phyloP scores from a whole-genome alignment of 2,329 filamentous ascomycete genomes.

The Pseudogymnoascus sp. region DNA sequence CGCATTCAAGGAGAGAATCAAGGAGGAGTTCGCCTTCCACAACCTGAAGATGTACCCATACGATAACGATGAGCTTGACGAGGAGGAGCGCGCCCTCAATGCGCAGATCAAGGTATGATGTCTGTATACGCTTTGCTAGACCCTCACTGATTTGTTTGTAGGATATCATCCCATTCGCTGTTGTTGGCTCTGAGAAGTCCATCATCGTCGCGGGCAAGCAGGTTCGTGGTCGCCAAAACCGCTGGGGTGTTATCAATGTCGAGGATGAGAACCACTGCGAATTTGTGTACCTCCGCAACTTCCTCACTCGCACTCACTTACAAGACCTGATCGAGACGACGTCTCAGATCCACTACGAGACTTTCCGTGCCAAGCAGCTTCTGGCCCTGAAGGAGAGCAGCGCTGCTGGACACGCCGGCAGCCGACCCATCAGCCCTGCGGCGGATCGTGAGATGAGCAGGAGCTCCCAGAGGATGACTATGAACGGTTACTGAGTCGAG shows the following conservation, averaged over 20 bases:
- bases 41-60: constrained; percentile 99
- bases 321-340: constrained; percentile 99
- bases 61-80: constrained; percentile 97
- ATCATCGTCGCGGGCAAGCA: constrained; percentile 97
- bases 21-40: constrained; percentile 99
- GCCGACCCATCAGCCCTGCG: constrained; percentile 89
- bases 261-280: constrained; percentile 99
- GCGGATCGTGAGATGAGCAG: constrained; percentile 95
- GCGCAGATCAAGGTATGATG: constrained; percentile 83
- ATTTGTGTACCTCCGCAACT: constrained; percentile 97
- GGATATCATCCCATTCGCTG: constrained; percentile 93
- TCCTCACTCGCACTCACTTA: constrained; percentile 94
- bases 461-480: constrained; percentile 93
- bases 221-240: constrained; percentile 95
- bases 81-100: constrained; percentile 91
- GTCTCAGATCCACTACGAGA: constrained; percentile 99
- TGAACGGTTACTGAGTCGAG: constrained; percentile 85
- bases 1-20: constrained; percentile 98
- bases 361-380: constrained; percentile 98
- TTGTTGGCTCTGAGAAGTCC: constrained; percentile 95
- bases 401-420: constrained; percentile 65
- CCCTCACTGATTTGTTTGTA: constrained; percentile 40
- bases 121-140: neutral
- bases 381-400: constrained; percentile 97
- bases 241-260: constrained; percentile 99